Evolutionary conservation across 257 asterid genomes (phyloP).

Genomic region (Fraxinus americana): DNA sequence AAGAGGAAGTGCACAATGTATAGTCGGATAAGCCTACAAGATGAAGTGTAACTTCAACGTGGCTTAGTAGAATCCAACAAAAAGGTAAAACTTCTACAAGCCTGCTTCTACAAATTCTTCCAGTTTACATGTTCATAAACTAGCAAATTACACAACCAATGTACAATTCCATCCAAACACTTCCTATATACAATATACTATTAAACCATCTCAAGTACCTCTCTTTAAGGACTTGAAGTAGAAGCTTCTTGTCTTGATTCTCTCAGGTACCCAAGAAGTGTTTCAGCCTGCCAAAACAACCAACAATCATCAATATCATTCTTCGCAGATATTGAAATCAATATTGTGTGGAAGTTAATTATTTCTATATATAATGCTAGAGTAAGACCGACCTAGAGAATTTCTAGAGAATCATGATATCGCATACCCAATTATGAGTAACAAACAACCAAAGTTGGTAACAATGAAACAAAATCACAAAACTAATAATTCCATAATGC

Average conservation of each 20-base stretch:
- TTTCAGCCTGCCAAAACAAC: constrained; percentile 13
- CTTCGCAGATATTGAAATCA: neutral
- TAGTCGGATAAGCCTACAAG: too few species aligned
- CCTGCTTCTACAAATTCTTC: neutral
- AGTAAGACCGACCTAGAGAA: too few species aligned
- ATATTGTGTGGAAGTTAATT: too few species aligned
- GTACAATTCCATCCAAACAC: neutral
- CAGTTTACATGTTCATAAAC: neutral
- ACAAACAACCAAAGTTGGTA: neutral
- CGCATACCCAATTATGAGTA: neutral
- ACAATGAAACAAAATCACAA: neutral
- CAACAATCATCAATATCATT: neutral
- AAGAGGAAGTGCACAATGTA: too few species aligned
- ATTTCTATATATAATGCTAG: too few species aligned
- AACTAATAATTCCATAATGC: neutral
- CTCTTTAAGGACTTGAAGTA: neutral
- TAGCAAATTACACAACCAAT: neutral
- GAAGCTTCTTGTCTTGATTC: constrained; percentile 13
- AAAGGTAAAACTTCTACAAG: neutral
- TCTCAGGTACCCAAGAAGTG: constrained; percentile 8
- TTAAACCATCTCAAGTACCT: neutral
- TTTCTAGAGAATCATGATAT: too few species aligned
- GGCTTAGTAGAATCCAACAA: neutral
- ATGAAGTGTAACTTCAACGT: too few species aligned
- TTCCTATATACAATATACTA: neutral